Conservation (phyloP, 2,329 filamentous ascomycete genomes). For the Beauveria sp. region DNA sequence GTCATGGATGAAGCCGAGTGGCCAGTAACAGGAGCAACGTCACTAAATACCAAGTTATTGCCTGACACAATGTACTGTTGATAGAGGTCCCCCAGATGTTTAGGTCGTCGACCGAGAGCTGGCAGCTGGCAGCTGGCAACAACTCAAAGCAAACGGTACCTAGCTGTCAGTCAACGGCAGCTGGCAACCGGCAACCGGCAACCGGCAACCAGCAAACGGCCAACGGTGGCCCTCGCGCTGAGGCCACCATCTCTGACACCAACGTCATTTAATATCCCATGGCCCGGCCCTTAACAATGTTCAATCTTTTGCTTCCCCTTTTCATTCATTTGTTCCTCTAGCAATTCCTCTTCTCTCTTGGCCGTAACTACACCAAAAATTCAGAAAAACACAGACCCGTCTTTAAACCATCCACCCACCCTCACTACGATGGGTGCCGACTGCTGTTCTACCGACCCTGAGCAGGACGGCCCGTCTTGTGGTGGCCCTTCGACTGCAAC, state of each 20-base stretch:
- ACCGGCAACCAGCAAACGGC: neutral
- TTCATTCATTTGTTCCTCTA: neutral
- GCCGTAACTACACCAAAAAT: too few species aligned
- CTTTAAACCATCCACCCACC: neutral
- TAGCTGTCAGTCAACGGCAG: neutral
- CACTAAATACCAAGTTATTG: neutral
- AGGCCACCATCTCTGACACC: neutral
- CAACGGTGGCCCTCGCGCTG: too few species aligned
- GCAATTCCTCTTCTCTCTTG: neutral
- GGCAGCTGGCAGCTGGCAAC: neutral
- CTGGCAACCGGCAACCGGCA: neutral
- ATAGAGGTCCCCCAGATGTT: neutral
- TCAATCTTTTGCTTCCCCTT: neutral
- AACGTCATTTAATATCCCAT: neutral
- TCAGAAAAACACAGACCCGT: too few species aligned
- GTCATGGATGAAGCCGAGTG: neutral
- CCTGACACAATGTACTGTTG: neutral
- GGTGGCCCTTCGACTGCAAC: neutral
- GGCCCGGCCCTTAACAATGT: neutral
- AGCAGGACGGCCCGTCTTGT: slow-evolving; percentile 1
- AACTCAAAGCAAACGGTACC: too few species aligned
- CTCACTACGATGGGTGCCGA: slow-evolving; percentile 10
- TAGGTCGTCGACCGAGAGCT: neutral
- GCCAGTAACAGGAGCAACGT: neutral
- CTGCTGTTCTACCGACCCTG: slow-evolving; percentile 11